These are phyloP conservation scores for Ramicandelaber brevisporus DNA, from an alignment of 192 early-diverging fungal genomes.

Conservation along the genomic window DNA sequence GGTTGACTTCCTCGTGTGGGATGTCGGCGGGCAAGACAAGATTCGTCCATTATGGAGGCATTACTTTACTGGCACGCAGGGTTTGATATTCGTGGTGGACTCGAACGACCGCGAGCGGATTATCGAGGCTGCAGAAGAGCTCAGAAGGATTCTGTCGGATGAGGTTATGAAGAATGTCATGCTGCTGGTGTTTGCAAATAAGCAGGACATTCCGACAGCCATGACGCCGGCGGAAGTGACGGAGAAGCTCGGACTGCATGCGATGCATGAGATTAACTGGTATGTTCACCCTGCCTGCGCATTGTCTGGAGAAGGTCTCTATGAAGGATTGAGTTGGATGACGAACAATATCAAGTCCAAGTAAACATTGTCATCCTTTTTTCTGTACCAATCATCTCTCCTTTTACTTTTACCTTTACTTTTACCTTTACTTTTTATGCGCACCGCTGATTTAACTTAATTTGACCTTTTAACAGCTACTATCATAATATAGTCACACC, in stretches of 20 bases:
- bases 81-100: conserved; percentile 71
- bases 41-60: conserved; percentile 71
- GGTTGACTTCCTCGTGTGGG: conserved; percentile 58
- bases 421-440: too few species aligned
- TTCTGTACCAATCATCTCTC: too few species aligned
- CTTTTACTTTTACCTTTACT: too few species aligned
- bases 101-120: conserved; percentile 70
- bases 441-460: too few species aligned
- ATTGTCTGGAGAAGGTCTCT: conserved; percentile 55
- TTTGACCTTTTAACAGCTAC: too few species aligned
- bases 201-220: conserved; percentile 53
- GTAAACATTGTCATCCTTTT: conserved; percentile 3
- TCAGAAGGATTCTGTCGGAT: conserved; percentile 59
- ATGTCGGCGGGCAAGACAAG: conserved; percentile 82
- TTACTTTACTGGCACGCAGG: conserved; percentile 64
- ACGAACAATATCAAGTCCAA: conserved; percentile 49
- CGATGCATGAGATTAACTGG: conserved; percentile 76
- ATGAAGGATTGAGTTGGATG: conserved; percentile 68
- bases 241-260: conserved; percentile 63
- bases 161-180: conserved; percentile 64
- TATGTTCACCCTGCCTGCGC: conserved; percentile 74
- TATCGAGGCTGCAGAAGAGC: conserved; percentile 58
- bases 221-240: conserved; percentile 89
- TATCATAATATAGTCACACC: too few species aligned
- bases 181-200: conserved; percentile 63